Base-by-base conservation (phyloP, 2,329 filamentous ascomycete species). In the Penicillium sp. region DNA sequence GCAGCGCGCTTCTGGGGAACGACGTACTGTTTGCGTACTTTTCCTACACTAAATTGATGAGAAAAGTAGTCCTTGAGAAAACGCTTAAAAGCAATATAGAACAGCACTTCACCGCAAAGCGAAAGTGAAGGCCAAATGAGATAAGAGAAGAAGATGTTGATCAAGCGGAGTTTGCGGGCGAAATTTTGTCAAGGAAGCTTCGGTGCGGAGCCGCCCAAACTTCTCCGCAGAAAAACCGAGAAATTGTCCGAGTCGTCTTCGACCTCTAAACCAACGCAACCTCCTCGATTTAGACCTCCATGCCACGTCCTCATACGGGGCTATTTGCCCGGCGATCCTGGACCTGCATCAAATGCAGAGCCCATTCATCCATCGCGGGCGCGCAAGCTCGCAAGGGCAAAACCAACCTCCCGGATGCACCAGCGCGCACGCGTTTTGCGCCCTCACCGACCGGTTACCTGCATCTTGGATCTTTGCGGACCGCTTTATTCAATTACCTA, bases 371-470 rank as follows among this genome's bases (percentile, higher is more conserved):
- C 43, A 63, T 66, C 35, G 52, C 50, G 6, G 57, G 63, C 45
- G 57, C 70, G 58, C 64, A 65, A 45, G 56, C 61, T 58, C 63
- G 66, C 60, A 74, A 72, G 63, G 60, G 64, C 55, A 74, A 68
- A 55, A 73, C 64, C 55, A 68, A 70, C 61, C 72, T 76, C 47
- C 77, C 86, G 27, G 75, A 78, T 27, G 75, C 70, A 7, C 89
- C 90, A 46, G 86, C 86, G 57, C 82, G 91, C 72, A 91, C 95
- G 19, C 88, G 95, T 47, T 99, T 99, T 75, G 95, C 96, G 1
- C 95, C 95, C 0, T 98, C 95, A 1, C 95, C 95, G 0, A 99
- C 95, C 0, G 95, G 95, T 1, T 93, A 93, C 68, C 82, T 99
- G 24, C 95, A 99, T 75, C 81, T 99, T 13, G 95, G 95, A 4